Evolutionary conservation across 345 rosid species (phyloP), one percentile per base, ranked within the genome.

Genomic region (Lepidium aucheri): DNA sequence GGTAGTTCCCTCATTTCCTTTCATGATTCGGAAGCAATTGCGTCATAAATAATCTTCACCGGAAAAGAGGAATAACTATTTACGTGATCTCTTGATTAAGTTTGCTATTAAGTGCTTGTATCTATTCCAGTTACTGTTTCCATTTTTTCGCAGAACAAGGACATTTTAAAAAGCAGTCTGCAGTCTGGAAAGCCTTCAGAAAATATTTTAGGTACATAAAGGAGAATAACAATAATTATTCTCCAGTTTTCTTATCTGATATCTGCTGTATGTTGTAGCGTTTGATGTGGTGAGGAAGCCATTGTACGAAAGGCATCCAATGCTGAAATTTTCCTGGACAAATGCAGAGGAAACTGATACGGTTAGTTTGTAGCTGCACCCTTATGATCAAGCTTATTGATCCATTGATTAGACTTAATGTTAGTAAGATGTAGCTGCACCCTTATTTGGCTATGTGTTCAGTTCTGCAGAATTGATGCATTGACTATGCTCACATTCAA

Each of bases 271-370:
- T 41, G 69, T 58, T 77, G 81, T 83, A 94, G 99, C 84, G 56
- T 87, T 94, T 79, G 88, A 94, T 67, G 84, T 84, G 85, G 81
- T 85, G 56, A 84, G 81, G 79, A 84, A 91, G 67, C 99, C 99
- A 35, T 64, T 94, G 67, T 94, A 94, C 75, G 91, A 83, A 61
- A 94, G 89, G 77, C 99, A 91, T 86, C 96, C 95, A 22, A 90
- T 91, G 97, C 70, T 78, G 50, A 85, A 89, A 71, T 91, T 83
- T 85, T 83, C 97, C 51, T 94, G 95, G 99, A 91, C 93, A 13
- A 60, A 80, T 42, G 85, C 88, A 3, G 95, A 90, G 59, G 96
- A 94, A 64, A 82, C 85, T 52, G 96, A 94, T 77, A 90, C 82
- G 77, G 97, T 94, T 73, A 70, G 84, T 83, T 32, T 34, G 22